Conservation (phyloP, 805 yeast genomes). For the Saitoella complicata region DNA sequence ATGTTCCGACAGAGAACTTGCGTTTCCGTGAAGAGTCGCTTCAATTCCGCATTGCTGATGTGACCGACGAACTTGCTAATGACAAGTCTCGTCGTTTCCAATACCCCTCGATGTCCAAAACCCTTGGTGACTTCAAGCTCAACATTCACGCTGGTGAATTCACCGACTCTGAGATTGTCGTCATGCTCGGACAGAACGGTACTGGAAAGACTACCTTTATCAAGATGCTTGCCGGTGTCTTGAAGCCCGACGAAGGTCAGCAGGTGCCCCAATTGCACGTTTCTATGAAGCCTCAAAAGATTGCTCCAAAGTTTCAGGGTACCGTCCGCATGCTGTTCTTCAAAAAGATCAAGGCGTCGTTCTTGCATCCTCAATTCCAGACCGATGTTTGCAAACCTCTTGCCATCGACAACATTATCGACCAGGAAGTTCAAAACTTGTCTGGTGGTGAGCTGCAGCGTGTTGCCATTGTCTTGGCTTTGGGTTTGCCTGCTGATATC, state of each 20-base stretch:
- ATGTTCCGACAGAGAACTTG: conserved; percentile 90
- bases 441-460: conserved; percentile 99
- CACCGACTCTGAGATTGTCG: conserved; percentile 90
- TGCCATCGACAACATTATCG: conserved; percentile 82
- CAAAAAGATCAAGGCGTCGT: conserved; percentile 87
- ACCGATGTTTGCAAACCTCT: conserved; percentile 95
- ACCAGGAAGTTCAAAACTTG: conserved; percentile 92
- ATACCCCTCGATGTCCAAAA: conserved; percentile 73
- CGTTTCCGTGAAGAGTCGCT: conserved; percentile 92
- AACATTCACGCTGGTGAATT: conserved; percentile 74
- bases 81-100: conserved; percentile 66
- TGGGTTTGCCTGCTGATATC: conserved; percentile 91
- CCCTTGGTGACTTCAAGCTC: conserved; percentile 91
- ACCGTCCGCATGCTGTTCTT: conserved; percentile 95
- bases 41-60: conserved; percentile 84
- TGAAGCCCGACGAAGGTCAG: conserved; percentile 66
- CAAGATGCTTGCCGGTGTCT: conserved; percentile 83
- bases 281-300: conserved; percentile 97
- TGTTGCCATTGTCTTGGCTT: conserved; percentile 89
- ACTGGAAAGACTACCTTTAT: conserved; percentile 98
- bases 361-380: conserved; percentile 93
- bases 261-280: conserved; percentile 79
- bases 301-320: conserved; percentile 97
- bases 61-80: conserved; percentile 54
- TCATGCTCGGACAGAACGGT: conserved; percentile 99